Evolutionary conservation across 257 asterid species (phyloP).

Genomic region (Solanum chiquidenum): DNA sequence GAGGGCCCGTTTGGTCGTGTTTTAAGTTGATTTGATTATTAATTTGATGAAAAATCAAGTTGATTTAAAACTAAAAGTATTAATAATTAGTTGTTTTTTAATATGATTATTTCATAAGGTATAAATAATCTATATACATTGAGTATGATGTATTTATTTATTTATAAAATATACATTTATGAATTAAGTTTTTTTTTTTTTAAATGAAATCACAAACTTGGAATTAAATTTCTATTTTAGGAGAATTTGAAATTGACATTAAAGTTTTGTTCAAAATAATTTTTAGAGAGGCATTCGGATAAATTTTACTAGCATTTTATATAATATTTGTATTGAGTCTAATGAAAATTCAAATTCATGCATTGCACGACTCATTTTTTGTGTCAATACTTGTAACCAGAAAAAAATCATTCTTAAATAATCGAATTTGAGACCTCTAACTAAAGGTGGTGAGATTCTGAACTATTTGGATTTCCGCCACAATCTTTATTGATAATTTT

Average conservation of each 20-base stretch:
- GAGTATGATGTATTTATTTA: neutral
- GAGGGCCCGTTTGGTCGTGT: neutral
- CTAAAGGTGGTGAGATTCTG: neutral
- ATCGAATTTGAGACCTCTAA: neutral
- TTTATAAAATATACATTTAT: too few relatives aligned
- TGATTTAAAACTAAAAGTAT: neutral
- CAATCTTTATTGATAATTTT: too few relatives aligned
- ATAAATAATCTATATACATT: too few relatives aligned
- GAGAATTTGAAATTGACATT: neutral
- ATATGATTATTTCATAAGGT: too few relatives aligned
- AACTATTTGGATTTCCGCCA: rapidly evolving
- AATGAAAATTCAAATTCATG: rapidly evolving
- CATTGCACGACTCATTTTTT: too few relatives aligned
- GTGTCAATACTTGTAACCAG: rapidly evolving
- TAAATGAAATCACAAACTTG: too few relatives aligned
- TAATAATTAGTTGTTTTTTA: too few relatives aligned
- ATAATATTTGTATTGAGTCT: neutral
- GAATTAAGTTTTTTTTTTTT: too few relatives aligned
- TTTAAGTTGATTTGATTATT: neutral
- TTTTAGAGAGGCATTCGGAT: neutral
- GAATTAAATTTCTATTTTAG: too few relatives aligned
- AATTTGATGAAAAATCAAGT: too few relatives aligned
- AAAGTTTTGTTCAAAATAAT: neutral
- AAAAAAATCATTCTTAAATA: rapidly evolving
- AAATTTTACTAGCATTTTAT: too few relatives aligned